Conservation (phyloP, 2,329 filamentous ascomycete genomes). For the Dothidotthia symphoricarpi region DNA sequence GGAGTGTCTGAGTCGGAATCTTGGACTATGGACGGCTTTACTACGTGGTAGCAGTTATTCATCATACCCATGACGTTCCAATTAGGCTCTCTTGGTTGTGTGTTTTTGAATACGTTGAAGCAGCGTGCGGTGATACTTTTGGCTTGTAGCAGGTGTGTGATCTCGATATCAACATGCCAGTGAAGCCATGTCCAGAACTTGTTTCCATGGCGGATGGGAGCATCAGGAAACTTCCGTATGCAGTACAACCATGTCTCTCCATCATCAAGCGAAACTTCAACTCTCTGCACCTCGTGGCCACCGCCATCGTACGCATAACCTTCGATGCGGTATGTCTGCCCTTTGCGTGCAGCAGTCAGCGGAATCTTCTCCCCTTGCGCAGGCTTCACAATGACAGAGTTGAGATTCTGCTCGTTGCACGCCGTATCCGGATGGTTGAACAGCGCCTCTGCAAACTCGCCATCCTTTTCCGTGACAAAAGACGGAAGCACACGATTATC, state of each 20-base stretch:
- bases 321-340: slow-evolving; percentile 46
- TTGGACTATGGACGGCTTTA: slow-evolving; percentile 44
- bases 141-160: slow-evolving; percentile 46
- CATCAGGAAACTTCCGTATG: slow-evolving; percentile 50
- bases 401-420: slow-evolving; percentile 52
- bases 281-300: slow-evolving; percentile 51
- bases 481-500: slow-evolving; percentile 57
- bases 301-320: slow-evolving; percentile 55
- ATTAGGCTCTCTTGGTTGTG: slow-evolving; percentile 47
- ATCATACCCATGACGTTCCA: slow-evolving; percentile 58
- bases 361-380: slow-evolving; percentile 44
- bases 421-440: slow-evolving; percentile 51
- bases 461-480: slow-evolving; percentile 52
- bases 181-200: slow-evolving; percentile 57
- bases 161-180: slow-evolving; percentile 53
- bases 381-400: slow-evolving; percentile 52
- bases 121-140: slow-evolving; percentile 49
- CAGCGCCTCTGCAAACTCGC: slow-evolving; percentile 48
- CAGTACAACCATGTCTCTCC: slow-evolving; percentile 53
- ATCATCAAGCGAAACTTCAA: slow-evolving; percentile 53
- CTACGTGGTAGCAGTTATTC: slow-evolving; percentile 55
- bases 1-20: slow-evolving; percentile 32
- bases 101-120: slow-evolving; percentile 53
- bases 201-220: slow-evolving; percentile 51
- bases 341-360: slow-evolving; percentile 40